phyloP scores from a whole-genome alignment of 2,329 filamentous ascomycete species.

The Aspergillus texensis region DNA sequence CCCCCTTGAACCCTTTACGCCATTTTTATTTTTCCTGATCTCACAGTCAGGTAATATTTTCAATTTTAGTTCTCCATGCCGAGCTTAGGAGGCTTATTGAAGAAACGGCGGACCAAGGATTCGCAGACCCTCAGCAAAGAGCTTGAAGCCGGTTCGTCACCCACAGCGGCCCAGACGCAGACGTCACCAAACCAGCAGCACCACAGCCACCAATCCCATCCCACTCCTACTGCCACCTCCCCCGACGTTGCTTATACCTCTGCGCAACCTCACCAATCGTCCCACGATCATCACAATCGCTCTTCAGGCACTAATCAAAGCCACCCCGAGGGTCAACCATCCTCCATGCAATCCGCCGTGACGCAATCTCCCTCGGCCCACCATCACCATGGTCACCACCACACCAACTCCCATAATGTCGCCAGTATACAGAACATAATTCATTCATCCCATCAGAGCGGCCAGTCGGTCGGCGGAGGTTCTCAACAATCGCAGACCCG shows the following conservation, averaged over 20 bases:
- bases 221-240: neutral
- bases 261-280: conserved; percentile 23
- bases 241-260: conserved; percentile 14
- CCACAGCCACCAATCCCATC: conserved; percentile 23
- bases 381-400: conserved; percentile 45
- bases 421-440: conserved; percentile 84
- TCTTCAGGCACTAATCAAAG: conserved; percentile 23
- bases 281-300: conserved; percentile 17
- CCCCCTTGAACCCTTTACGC: neutral
- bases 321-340: conserved; percentile 28
- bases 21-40: conserved; percentile 16
- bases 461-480: conserved; percentile 29
- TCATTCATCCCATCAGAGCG: conserved; percentile 60
- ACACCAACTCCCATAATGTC: conserved; percentile 61
- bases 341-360: conserved; percentile 42
- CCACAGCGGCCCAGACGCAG: conserved; percentile 64
- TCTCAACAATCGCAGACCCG: conserved; percentile 41
- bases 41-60: conserved; percentile 12
- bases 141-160: conserved; percentile 67
- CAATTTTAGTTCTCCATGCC: conserved; percentile 66
- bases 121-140: conserved; percentile 60
- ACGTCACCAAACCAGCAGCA: conserved; percentile 55
- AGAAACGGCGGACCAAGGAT: conserved; percentile 99
- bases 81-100: conserved; percentile 84
- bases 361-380: conserved; percentile 36